phyloP scores from a whole-genome alignment of 306 rosid genomes.

The Rosa multiflora region DNA sequence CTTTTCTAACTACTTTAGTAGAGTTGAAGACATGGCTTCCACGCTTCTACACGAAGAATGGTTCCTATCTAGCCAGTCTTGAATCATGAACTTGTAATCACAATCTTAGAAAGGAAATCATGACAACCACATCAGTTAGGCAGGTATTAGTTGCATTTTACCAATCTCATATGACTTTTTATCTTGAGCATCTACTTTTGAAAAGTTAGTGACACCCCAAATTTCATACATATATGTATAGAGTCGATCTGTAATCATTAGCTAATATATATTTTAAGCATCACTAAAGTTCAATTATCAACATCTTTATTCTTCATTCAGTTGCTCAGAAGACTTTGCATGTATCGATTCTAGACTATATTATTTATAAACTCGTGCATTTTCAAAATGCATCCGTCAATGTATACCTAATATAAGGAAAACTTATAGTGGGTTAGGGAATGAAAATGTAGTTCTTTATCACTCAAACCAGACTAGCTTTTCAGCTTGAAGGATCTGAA shows the following conservation, averaged over 20 bases:
- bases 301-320: background rate
- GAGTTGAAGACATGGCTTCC: background rate
- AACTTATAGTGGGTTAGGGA: background rate
- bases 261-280: slow-evolving; percentile 15
- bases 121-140: slow-evolving; percentile 9
- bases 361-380: background rate
- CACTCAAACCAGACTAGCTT: background rate
- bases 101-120: background rate
- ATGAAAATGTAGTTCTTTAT: background rate
- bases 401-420: background rate
- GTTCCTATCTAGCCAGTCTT: background rate
- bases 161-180: background rate
- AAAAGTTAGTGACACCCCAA: slow-evolving; percentile 20
- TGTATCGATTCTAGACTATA: background rate
- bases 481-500: background rate
- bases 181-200: background rate
- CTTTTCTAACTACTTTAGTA: background rate
- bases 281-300: slow-evolving; percentile 4
- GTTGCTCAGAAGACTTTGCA: background rate
- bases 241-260: slow-evolving; percentile 25
- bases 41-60: background rate
- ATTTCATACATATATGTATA: slow-evolving; percentile 4
- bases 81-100: slow-evolving; percentile 6
- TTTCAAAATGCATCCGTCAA: background rate
- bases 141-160: background rate